Percentiles rank a stretch among this genome's conserved stretches.
phyloP scores from a whole-genome alignment of 345 rosid species.

The Chamaenerion angustifolium region DNA sequence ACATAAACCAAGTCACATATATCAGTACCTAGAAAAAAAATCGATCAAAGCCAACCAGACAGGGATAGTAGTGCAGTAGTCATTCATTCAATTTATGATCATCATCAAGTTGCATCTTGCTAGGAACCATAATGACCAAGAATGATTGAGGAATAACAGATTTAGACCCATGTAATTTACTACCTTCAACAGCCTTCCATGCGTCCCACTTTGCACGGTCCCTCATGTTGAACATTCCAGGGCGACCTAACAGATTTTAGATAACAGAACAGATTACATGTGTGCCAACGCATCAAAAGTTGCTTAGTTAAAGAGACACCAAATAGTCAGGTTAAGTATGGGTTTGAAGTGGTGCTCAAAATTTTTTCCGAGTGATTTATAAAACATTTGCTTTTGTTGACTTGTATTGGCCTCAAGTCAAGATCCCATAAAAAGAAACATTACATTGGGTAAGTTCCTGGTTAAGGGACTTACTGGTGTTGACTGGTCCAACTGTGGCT shows the following conservation, averaged over 20 bases:
- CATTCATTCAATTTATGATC: no score
- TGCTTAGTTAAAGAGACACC: no score
- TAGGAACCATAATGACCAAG: neutral
- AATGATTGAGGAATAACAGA: no score
- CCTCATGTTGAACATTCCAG: conserved; percentile 74
- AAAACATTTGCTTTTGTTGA: no score
- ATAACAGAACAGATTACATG: neutral
- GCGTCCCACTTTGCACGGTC: conserved; percentile 97
- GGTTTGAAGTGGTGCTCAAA: no score
- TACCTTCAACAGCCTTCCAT: conserved; percentile 95
- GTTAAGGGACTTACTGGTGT: conserved; percentile 34
- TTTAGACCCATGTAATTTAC: no score
- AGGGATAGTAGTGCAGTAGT: no score
- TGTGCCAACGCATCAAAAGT: no score
- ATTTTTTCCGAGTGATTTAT: no score
- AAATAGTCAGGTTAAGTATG: no score
- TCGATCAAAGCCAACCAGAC: neutral
- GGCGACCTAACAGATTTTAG: conserved; percentile 38
- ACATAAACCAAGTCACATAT: neutral
- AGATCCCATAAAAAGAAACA: no score
- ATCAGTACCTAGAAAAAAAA: neutral
- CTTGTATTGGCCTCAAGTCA: no score
- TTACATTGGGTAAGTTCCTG: neutral
- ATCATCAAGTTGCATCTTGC: neutral
- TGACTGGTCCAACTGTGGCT: conserved; percentile 64